These are phyloP conservation scores for Leccinum imitatum DNA, from an alignment of 768 basidiomycete genomes.

Conservation along the genomic window DNA sequence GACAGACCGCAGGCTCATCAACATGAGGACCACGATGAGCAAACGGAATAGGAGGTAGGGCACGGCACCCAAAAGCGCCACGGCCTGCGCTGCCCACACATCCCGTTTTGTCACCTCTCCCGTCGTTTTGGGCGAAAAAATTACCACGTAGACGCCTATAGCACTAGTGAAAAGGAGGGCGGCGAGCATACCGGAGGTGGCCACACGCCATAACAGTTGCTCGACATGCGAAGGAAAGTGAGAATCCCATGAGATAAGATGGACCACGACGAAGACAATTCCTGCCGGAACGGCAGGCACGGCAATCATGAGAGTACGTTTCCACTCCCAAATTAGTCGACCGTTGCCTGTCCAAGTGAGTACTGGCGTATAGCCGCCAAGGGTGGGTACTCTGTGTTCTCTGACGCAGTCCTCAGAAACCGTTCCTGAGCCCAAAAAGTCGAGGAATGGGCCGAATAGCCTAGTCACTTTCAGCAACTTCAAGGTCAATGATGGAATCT, in stretches of 20 bases:
- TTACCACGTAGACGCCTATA: not conserved
- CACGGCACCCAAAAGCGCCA: not conserved
- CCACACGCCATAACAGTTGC: not conserved
- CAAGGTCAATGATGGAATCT: not conserved
- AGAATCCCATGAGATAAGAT: not conserved
- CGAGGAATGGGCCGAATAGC: not conserved
- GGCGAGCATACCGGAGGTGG: not conserved
- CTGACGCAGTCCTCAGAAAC: not conserved
- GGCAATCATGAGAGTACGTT: too few species aligned
- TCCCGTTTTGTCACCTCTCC: too few species aligned
- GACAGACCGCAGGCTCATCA: not conserved
- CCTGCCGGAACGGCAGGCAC: not conserved
- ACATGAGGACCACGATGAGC: not conserved
- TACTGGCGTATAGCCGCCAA: not conserved
- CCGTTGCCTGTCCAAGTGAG: not conserved
- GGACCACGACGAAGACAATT: not conserved
- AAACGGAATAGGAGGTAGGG: not conserved
- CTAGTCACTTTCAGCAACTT: not conserved
- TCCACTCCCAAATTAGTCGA: not conserved
- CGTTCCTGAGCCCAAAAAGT: not conserved
- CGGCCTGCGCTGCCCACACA: not conserved
- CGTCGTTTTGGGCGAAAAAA: not conserved
- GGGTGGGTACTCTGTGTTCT: not conserved
- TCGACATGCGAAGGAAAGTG: not conserved
- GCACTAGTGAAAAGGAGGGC: not conserved